Conservation (phyloP, 345 rosid genomes). For the Eucalyptus globulus region DNA sequence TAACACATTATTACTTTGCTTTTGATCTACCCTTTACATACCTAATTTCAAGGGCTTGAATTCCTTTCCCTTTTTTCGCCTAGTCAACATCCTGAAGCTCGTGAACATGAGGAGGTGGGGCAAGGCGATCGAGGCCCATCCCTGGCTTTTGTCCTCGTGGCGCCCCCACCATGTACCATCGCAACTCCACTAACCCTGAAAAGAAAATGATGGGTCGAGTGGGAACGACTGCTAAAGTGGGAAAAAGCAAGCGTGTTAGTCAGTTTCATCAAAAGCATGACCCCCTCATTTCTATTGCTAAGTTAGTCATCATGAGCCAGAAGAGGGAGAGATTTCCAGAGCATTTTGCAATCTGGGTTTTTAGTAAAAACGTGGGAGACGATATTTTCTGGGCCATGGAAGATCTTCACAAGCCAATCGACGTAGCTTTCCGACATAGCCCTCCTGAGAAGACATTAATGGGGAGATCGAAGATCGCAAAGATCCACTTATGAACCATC, state of each 20-base stretch:
- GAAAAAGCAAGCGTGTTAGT: background rate
- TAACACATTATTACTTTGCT: background rate
- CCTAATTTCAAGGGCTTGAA: background rate
- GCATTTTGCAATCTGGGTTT: background rate
- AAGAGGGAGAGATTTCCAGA: background rate
- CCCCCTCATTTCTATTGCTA: background rate
- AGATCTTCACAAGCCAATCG: background rate
- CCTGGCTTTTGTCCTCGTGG: background rate
- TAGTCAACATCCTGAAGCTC: background rate
- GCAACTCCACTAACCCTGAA: background rate
- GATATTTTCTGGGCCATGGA: background rate
- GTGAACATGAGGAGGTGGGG: background rate
- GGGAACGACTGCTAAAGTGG: background rate
- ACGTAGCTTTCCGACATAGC: background rate
- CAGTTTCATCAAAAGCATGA: background rate
- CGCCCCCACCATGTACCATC: background rate
- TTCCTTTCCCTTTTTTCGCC: background rate
- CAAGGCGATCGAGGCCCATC: background rate
- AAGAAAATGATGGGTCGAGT: background rate
- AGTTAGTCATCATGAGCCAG: background rate
- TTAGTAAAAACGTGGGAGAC: background rate
- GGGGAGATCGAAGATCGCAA: background rate
- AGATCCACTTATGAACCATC: background rate
- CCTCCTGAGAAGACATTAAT: background rate
- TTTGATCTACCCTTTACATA: background rate